Percentiles rank a stretch among this genome's conserved stretches.
Conservation (phyloP, 23 red algal species). For the Gracilaria vermiculophylla region DNA sequence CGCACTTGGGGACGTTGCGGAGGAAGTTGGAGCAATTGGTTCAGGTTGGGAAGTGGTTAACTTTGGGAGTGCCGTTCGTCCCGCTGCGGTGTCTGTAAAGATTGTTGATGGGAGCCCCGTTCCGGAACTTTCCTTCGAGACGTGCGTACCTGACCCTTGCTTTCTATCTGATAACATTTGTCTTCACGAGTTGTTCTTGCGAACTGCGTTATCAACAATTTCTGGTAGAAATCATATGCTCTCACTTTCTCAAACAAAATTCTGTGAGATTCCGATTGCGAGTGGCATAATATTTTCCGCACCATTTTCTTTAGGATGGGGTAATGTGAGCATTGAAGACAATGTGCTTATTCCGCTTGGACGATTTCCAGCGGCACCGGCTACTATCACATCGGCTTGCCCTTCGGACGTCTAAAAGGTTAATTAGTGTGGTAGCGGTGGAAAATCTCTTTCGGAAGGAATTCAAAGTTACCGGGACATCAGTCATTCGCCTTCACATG, state of each 20-base stretch:
- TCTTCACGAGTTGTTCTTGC: slow-evolving; percentile 2
- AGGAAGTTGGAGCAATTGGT: too few species aligned
- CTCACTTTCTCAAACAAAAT: neutral
- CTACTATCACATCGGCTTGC: neutral
- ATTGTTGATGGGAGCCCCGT: too few species aligned
- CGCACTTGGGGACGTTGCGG: too few species aligned
- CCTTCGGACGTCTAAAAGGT: too few species aligned
- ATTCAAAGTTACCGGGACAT: too few species aligned
- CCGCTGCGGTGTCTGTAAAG: too few species aligned
- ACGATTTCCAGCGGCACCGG: neutral
- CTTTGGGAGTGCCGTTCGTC: too few species aligned
- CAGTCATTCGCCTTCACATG: too few species aligned
- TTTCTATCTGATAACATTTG: slow-evolving; percentile 8
- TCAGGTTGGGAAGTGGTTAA: too few species aligned
- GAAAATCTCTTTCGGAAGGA: too few species aligned
- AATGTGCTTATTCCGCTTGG: neutral
- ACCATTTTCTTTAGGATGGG: neutral
- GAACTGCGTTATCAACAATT: neutral
- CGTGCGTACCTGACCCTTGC: neutral
- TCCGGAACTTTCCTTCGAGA: too few species aligned
- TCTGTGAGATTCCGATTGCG: slow-evolving; percentile 7
- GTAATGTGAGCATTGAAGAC: neutral
- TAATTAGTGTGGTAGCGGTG: too few species aligned
- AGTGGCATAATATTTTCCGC: neutral
- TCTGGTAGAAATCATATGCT: neutral